phyloP scores from a whole-genome alignment of 2,329 filamentous ascomycete species.

The Paraphoma chrysanthemicola region DNA sequence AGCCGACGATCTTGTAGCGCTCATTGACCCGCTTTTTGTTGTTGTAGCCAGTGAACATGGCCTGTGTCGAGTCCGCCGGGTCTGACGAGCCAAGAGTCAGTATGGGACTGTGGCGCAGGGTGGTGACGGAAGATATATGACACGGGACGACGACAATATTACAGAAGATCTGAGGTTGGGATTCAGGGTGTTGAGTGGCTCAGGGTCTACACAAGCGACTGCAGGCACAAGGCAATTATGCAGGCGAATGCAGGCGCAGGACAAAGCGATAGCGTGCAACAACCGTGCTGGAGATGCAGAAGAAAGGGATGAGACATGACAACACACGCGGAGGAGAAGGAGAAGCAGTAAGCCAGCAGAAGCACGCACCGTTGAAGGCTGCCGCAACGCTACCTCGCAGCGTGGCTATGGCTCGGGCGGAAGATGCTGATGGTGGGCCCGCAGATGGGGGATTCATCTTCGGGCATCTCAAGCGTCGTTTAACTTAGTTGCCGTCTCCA shows the following conservation, averaged over 20 bases:
- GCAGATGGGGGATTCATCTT: conserved; percentile 1
- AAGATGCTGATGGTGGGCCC: conserved; percentile 27
- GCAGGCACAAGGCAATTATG: background rate
- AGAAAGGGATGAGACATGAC: conserved; percentile 6
- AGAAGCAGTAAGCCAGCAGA: background rate
- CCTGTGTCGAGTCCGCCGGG: conserved; percentile 32
- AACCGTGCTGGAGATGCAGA: background rate
- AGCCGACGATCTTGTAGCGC: conserved; percentile 94
- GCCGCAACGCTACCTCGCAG: conserved; percentile 48
- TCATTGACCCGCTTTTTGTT: conserved; percentile 88
- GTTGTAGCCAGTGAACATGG: conserved; percentile 60
- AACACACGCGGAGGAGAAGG: background rate
- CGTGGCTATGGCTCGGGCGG: conserved; percentile 36
- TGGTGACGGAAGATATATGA: background rate
- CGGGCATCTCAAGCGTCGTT: background rate
- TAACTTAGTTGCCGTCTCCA: conserved; percentile 5
- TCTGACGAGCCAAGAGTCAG: conserved; percentile 20
- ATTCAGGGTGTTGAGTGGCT: background rate
- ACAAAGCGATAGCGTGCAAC: background rate
- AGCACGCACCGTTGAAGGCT: conserved; percentile 49
- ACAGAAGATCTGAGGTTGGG: background rate
- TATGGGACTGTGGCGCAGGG: background rate
- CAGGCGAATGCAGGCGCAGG: background rate
- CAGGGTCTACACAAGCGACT: background rate
- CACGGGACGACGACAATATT: background rate